Base-by-base conservation (phyloP, 148 eudicot genomes). In the Rhododendron simsii region DNA sequence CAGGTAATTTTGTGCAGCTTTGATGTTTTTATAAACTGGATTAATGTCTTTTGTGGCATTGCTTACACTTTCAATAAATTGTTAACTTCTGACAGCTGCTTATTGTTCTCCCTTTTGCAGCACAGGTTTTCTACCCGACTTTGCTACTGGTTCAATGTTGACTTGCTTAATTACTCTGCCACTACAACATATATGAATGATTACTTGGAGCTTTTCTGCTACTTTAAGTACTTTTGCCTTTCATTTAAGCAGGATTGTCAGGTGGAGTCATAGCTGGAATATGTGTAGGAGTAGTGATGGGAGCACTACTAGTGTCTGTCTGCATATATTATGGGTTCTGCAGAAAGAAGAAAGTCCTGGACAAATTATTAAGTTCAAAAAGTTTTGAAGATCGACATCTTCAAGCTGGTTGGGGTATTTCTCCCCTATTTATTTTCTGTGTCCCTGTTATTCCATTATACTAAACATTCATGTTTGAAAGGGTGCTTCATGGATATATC, bases 221-320 rank as follows among this genome's bases (percentile, higher is more conserved):
- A 37, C 30, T 76, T 85, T 53, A 65, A 74, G 74, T 51, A 69
- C 55, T 33, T 30, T 57, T 13, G 39, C 33, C 51, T 26, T 53
- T 83, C 7, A 7, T 78, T 26, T 15, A 77, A 83, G 86, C 83
- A 87, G 86, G 83, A 63, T 23, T 83, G 51, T 51, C 85, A 30
- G 55, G 30, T 78, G 86, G 86, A 26, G 50, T 50, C 83, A 87
- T 87, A 21, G 88, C 75, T 83, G 88, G 88, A 18, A 83, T 87
- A 75, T 33, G 35, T 53, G 33, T 87, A 39, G 88, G 81, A 61
- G 88, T 80, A 78, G 79, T 65, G 41, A 48, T 77, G 61, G 86
- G 86, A 61, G n/a, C 65, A 1, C 44, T 87, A 18, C n/a, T 87
- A 14, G 18, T 87, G 61, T 83, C 78, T 47, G 37, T 48, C 33